Conservation (phyloP, 495 filamentous ascomycete species). For the Daldinia concentrica region DNA sequence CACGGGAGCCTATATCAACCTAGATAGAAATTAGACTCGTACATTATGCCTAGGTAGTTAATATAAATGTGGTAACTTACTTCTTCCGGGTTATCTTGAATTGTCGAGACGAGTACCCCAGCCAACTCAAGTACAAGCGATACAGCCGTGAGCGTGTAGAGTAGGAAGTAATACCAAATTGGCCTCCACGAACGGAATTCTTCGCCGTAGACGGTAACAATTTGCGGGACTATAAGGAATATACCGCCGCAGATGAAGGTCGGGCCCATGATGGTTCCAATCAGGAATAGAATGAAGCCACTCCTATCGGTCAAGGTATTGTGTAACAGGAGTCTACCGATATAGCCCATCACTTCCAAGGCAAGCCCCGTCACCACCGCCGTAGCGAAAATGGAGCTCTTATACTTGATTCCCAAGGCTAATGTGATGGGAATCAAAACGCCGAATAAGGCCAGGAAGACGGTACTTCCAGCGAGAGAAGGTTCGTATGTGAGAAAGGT, state of each 20-base stretch:
- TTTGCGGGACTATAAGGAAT: constrained; percentile 50
- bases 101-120: constrained; percentile 42
- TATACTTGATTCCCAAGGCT: constrained; percentile 51
- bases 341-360: constrained; percentile 53
- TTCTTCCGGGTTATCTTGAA: constrained; percentile 13
- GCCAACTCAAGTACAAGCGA: constrained; percentile 51
- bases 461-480: constrained; percentile 45
- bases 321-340: constrained; percentile 50
- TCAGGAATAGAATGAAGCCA: constrained; percentile 49
- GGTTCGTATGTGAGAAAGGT: constrained; percentile 46
- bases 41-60: neutral
- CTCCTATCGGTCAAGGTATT: constrained; percentile 37
- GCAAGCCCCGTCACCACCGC: constrained; percentile 48
- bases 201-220: constrained; percentile 53
- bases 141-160: constrained; percentile 46
- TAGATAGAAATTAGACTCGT: constrained; percentile 37
- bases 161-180: constrained; percentile 43
- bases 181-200: constrained; percentile 45
- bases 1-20: constrained; percentile 44
- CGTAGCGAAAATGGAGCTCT: constrained; percentile 46
- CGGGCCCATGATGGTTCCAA: constrained; percentile 53
- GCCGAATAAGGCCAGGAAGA: constrained; percentile 54
- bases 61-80: constrained; percentile 22
- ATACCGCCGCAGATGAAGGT: constrained; percentile 50
- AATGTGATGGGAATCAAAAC: constrained; percentile 49